Conservation (phyloP, 129 eudicot genomes). For the Escallonia herrerae region DNA sequence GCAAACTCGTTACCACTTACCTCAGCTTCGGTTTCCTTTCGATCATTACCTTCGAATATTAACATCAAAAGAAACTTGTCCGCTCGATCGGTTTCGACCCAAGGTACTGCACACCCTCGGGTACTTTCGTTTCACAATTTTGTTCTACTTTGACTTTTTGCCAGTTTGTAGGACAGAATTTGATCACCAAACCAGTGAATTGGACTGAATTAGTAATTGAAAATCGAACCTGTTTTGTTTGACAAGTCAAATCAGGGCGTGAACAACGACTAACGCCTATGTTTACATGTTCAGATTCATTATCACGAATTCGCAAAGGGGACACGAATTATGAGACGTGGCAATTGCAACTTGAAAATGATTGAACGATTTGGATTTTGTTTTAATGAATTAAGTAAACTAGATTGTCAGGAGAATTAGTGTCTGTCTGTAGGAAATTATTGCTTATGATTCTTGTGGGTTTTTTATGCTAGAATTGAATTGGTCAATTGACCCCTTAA, state of each 20-base stretch:
- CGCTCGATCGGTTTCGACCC: constrained; percentile 50
- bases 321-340: too few species aligned
- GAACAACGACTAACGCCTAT: neutral
- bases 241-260: neutral
- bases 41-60: constrained; percentile 26
- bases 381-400: too few species aligned
- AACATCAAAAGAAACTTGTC: constrained; percentile 23
- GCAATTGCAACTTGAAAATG: too few species aligned
- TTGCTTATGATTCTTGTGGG: too few species aligned
- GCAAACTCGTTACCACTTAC: neutral
- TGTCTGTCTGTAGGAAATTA: too few species aligned
- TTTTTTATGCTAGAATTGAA: too few species aligned
- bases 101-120: constrained; percentile 22
- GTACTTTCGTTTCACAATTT: neutral
- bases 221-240: neutral
- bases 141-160: neutral
- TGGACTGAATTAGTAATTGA: neutral
- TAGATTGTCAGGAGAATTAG: too few species aligned
- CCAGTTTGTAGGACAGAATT: neutral
- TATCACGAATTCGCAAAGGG: too few species aligned
- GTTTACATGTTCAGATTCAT: too few species aligned
- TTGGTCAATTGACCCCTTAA: too few species aligned
- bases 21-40: constrained; percentile 39
- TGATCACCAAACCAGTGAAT: neutral
- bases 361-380: too few species aligned